phyloP scores from a whole-genome alignment of 192 early-diverging fungal genomes.

The Rhizophlyctis rosea region DNA sequence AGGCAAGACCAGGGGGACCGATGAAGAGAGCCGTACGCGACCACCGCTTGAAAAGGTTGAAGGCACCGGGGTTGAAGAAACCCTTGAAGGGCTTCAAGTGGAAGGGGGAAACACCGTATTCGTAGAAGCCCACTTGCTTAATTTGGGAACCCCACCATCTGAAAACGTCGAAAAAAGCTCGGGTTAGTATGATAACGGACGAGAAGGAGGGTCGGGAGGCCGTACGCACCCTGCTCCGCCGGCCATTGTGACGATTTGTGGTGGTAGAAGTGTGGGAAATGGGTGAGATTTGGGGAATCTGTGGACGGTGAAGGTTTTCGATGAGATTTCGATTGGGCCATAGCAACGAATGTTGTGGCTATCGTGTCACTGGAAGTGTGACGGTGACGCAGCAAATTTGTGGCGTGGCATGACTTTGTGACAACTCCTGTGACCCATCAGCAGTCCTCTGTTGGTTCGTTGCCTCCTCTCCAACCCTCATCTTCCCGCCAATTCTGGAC shows the following conservation, averaged over 20 bases:
- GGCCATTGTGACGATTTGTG: background rate
- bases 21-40: slow-evolving; percentile 37
- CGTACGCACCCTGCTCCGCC: background rate
- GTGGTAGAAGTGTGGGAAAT: background rate
- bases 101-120: slow-evolving; percentile 49
- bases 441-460: too few relatives aligned
- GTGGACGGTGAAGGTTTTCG: background rate
- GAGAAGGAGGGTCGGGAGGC: too few relatives aligned
- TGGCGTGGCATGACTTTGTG: too few relatives aligned
- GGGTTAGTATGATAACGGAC: too few relatives aligned
- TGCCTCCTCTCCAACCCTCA: too few relatives aligned
- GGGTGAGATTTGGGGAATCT: background rate
- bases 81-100: slow-evolving; percentile 49
- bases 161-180: too few relatives aligned
- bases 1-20: slow-evolving; percentile 41
- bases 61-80: slow-evolving; percentile 41
- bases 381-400: too few relatives aligned
- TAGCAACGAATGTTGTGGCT: too few relatives aligned
- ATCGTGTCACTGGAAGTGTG: too few relatives aligned
- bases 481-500: too few relatives aligned
- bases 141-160: slow-evolving; percentile 38
- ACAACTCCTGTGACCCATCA: too few relatives aligned
- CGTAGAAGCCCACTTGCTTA: slow-evolving; percentile 42
- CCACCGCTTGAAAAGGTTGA: slow-evolving; percentile 29
- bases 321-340: background rate